Evolutionary conservation across 352 stramenopile genomes (phyloP).

Genomic region (Globisporangium ultimum): DNA sequence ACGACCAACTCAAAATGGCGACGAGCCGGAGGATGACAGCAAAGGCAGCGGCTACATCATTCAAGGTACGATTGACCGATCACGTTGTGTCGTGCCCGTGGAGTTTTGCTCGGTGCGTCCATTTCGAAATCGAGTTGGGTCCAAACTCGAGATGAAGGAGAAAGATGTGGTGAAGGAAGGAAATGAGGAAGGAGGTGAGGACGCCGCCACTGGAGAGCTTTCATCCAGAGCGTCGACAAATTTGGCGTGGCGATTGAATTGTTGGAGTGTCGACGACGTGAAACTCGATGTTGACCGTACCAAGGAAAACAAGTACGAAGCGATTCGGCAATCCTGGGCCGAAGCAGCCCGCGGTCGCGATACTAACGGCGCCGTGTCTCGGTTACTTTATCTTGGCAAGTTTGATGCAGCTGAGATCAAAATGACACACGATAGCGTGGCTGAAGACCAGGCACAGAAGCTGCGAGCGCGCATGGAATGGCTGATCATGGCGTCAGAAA

Average conservation of each 20-base stretch:
- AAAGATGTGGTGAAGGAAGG: slow-evolving; percentile 12
- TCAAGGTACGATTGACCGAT: slow-evolving; percentile 57
- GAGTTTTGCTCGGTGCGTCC: slow-evolving; percentile 53
- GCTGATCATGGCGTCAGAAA: slow-evolving; percentile 20
- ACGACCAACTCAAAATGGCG: neutral
- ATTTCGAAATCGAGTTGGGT: slow-evolving; percentile 28
- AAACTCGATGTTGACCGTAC: slow-evolving; percentile 56
- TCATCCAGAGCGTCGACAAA: slow-evolving; percentile 2
- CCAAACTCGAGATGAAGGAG: slow-evolving; percentile 5
- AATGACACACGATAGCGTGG: slow-evolving; percentile 38
- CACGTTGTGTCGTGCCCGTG: slow-evolving; percentile 39
- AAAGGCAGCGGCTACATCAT: slow-evolving; percentile 43
- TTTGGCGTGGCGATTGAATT: slow-evolving; percentile 43
- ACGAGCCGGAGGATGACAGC: slow-evolving; percentile 5
- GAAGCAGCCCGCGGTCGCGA: slow-evolving; percentile 53
- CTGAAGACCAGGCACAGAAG: slow-evolving; percentile 43
- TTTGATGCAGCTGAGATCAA: slow-evolving; percentile 29
- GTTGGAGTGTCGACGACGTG: slow-evolving; percentile 60
- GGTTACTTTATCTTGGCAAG: slow-evolving; percentile 47
- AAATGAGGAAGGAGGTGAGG: slow-evolving; percentile 7
- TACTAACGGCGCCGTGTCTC: slow-evolving; percentile 48
- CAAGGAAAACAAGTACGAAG: slow-evolving; percentile 49
- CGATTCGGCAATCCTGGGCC: slow-evolving; percentile 44
- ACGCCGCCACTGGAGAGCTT: neutral
- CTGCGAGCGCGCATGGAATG: slow-evolving; percentile 39